Percentiles rank a stretch among this genome's conserved stretches.
These are phyloP conservation scores for Penicillium brevicompactum DNA, from an alignment of 2,329 filamentous ascomycete species.

Conservation along the genomic window DNA sequence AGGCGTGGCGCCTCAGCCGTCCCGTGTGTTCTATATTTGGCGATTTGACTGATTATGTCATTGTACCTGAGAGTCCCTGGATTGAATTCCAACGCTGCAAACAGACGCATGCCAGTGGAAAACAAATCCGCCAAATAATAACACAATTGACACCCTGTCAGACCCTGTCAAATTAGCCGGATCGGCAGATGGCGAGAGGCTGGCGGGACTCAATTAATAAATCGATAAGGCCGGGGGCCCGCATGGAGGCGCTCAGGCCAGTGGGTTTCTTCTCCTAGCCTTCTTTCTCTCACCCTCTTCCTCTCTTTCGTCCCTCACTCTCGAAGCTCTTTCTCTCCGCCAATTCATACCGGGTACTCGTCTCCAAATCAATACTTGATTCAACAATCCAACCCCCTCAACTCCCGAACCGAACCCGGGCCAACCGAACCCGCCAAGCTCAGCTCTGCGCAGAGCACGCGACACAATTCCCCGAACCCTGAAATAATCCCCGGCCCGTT, in stretches of 20 bases:
- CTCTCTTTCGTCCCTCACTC: neutral
- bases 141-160: neutral
- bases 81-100: neutral
- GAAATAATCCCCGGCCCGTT: neutral
- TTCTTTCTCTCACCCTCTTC: neutral
- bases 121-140: neutral
- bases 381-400: neutral
- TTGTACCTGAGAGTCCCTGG: neutral
- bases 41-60: neutral
- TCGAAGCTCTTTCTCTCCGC: neutral
- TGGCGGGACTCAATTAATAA: conserved; percentile 6
- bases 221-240: conserved; percentile 25
- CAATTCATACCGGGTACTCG: neutral
- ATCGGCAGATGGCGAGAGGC: neutral
- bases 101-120: neutral
- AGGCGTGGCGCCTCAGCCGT: too few species aligned
- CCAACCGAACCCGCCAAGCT: neutral
- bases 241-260: conserved; percentile 24
- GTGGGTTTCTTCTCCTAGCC: conserved; percentile 15
- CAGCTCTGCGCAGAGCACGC: conserved; percentile 5
- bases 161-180: neutral
- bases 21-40: too few species aligned
- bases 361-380: neutral
- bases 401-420: neutral
- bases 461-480: conserved; percentile 1